Evolutionary conservation across 208 protist genomes (phyloP), one percentile per base, ranked within the genome.

Genomic region (Leishmania aethiopica): DNA sequence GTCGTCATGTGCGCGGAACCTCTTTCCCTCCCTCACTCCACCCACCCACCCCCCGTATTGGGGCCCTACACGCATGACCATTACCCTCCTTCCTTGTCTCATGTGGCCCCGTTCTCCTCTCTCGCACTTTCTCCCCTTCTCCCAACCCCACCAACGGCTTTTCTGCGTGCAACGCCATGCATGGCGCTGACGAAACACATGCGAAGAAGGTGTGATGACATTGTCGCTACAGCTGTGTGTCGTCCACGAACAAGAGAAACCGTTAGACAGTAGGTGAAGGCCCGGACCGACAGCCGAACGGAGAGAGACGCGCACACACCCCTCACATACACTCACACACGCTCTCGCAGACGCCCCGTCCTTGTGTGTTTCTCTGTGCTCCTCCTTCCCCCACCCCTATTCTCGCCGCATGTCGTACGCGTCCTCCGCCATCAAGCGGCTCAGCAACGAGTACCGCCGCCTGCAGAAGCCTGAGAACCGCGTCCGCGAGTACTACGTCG

Each of bases 391-490:
- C 69, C 45, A 42, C 47, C 71, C 42, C 40, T 57, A 7, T 57
- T 35, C 47, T 75, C 42, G 19, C 42, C 71, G 40, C 47, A 77
- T 89, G 88, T 82, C 80, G 66, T 79, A 75, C 49, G 89, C 79
- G 32, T 81, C 84, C 51, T 79, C 88, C 11, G 90, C 94, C 66
- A 95, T 97, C 84, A 92, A 93, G 71, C 91, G 94, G 22, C 86
- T 97, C n/a, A 81, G 83, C 49, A 89, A 82, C 51, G 92, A 97
- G 88, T 84, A 96, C 70, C 83, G 87, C 75, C 80, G 84, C 11
- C 80, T 92, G 79, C 86, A 81, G n/a, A 81, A 81, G 10, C 75
- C 57, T 0, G 76, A 83, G 4, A 87, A 91, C 42, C 93, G 91
- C 32, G 88, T 92, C 15, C 72, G 91, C 53, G 94, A 97, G 25